These are phyloP conservation scores for Lonicera japonica DNA, from an alignment of 129 eudicot genomes.

Conservation along the genomic window DNA sequence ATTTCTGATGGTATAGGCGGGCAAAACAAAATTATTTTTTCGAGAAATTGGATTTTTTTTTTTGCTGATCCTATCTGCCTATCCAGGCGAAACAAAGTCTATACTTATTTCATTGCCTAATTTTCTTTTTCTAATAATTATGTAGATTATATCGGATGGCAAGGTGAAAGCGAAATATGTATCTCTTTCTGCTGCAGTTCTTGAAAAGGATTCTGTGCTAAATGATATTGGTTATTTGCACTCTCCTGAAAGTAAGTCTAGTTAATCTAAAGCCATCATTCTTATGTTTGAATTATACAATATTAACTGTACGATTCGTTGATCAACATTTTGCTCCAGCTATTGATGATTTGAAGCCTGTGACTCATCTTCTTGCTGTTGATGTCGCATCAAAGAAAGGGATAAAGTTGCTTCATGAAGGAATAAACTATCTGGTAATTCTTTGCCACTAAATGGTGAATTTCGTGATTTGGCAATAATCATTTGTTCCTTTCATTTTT, in stretches of 20 bases:
- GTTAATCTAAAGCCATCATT: background rate
- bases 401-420: conserved; percentile 76
- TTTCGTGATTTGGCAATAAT: background rate
- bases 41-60: too few species aligned
- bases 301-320: conserved; percentile 10
- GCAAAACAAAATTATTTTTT: too few species aligned
- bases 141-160: conserved; percentile 72
- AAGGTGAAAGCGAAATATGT: conserved; percentile 69
- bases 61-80: too few species aligned
- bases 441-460: background rate
- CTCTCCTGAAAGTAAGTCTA: conserved; percentile 72
- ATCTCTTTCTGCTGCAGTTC: conserved; percentile 56
- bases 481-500: background rate
- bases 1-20: too few species aligned
- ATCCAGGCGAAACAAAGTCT: too few species aligned
- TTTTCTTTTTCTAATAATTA: background rate
- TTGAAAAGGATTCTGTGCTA: conserved; percentile 61
- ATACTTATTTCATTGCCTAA: conserved; percentile 12
- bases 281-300: background rate
- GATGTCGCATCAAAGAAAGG: conserved; percentile 72
- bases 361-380: conserved; percentile 87
- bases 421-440: conserved; percentile 80
- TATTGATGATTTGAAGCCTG: conserved; percentile 80
- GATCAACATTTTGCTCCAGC: conserved; percentile 38
- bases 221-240: conserved; percentile 65